Conservation (phyloP, 2,329 filamentous ascomycete species). For the Microascus cirrosus region DNA sequence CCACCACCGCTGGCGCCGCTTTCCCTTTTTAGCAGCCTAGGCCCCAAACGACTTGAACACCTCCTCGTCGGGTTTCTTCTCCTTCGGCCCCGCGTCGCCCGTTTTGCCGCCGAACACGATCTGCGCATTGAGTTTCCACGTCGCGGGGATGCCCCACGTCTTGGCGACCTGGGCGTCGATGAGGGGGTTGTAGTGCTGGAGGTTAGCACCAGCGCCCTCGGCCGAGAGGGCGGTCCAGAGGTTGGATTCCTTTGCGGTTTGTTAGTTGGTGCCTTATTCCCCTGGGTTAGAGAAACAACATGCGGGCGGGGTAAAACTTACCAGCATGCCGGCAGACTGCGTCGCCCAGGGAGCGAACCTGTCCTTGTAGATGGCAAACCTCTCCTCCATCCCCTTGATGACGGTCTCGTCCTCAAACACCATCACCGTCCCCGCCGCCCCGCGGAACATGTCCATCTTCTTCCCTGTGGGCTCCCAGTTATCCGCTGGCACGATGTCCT, state of each 20-base stretch:
- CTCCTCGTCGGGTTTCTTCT: constrained; percentile 52
- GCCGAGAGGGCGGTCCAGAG: constrained; percentile 74
- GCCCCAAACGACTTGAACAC: constrained; percentile 54
- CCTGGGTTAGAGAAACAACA: not conserved
- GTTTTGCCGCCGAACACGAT: constrained; percentile 67
- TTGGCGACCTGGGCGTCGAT: constrained; percentile 60
- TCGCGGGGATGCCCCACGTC: constrained; percentile 58
- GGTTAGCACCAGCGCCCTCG: constrained; percentile 76
- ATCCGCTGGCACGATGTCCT: constrained; percentile 56
- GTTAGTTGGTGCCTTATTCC: not conserved
- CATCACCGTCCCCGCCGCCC: constrained; percentile 68
- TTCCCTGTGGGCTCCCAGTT: constrained; percentile 41
- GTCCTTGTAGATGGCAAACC: constrained; percentile 65
- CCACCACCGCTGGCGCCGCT: not conserved
- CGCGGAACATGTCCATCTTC: constrained; percentile 48
- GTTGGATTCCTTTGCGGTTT: constrained; percentile 47
- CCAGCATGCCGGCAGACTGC: constrained; percentile 69
- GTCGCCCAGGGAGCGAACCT: constrained; percentile 67
- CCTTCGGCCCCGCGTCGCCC: constrained; percentile 49
- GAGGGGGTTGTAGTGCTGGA: constrained; percentile 89
- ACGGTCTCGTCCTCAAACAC: constrained; percentile 74
- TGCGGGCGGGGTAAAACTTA: constrained; percentile 5
- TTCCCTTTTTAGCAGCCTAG: constrained; percentile 15
- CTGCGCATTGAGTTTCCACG: constrained; percentile 73
- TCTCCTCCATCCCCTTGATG: constrained; percentile 54